Conservation (phyloP, 768 basidiomycete genomes). For the Cystofilobasidium macerans region DNA sequence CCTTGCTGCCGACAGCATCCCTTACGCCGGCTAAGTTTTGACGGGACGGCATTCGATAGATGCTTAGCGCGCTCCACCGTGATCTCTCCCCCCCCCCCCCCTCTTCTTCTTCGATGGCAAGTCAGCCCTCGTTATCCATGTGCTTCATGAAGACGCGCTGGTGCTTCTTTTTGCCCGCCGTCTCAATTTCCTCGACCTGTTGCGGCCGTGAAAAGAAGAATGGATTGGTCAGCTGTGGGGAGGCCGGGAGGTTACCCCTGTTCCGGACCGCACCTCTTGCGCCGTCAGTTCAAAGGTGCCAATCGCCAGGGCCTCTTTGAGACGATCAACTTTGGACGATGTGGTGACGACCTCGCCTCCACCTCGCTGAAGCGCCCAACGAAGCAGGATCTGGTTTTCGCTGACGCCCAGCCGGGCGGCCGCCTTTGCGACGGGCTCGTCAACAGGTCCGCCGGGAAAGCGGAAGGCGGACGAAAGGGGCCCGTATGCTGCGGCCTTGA, state of each 20-base stretch:
- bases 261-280: slow-evolving; percentile 22
- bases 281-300: slow-evolving; percentile 17
- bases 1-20: no score
- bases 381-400: slow-evolving; percentile 9
- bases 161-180: slow-evolving; percentile 23
- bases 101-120: no score
- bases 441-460: slow-evolving; percentile 10
- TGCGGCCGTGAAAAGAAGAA: no score
- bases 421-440: neutral
- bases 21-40: no score
- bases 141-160: slow-evolving; percentile 22
- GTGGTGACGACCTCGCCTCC: slow-evolving; percentile 25
- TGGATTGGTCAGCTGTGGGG: no score
- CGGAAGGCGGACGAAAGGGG: slow-evolving; percentile 30
- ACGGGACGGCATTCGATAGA: no score
- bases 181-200: slow-evolving; percentile 22
- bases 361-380: slow-evolving; percentile 15
- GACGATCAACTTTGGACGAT: slow-evolving; percentile 23
- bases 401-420: neutral
- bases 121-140: slow-evolving; percentile 23
- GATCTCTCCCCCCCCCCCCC: no score
- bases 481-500: slow-evolving; percentile 33
- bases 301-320: slow-evolving; percentile 16
- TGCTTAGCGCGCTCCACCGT: no score
- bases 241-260: no score